Percentiles rank a stretch among this genome's conserved stretches.
phyloP scores from a whole-genome alignment of 108 stramenopile species.

The Licmophora abbreviata region DNA sequence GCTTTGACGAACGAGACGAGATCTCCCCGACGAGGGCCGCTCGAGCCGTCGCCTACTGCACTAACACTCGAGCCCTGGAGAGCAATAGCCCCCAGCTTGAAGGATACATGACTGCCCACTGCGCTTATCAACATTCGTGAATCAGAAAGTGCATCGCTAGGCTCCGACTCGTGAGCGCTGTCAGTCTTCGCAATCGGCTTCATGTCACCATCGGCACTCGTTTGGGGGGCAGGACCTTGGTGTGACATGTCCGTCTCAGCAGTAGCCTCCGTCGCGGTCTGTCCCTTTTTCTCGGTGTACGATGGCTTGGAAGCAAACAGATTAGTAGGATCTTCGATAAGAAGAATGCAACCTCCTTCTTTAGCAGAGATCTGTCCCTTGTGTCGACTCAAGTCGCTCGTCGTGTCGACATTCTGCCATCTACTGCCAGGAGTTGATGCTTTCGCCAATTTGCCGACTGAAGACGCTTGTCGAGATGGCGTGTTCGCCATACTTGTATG shows the following conservation, averaged over 20 bases:
- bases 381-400: slow-evolving; percentile 12
- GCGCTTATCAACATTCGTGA: too few species aligned
- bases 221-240: slow-evolving; percentile 6
- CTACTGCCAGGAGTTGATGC: slow-evolving; percentile 19
- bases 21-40: slow-evolving; percentile 60
- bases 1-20: slow-evolving; percentile 58
- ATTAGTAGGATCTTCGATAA: slow-evolving; percentile 54
- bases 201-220: background rate
- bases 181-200: slow-evolving; percentile 4
- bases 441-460: slow-evolving; percentile 1
- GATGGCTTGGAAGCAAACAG: slow-evolving; percentile 23
- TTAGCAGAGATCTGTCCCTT: slow-evolving; percentile 16
- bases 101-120: slow-evolving; percentile 37
- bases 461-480: slow-evolving; percentile 6
- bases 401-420: slow-evolving; percentile 40
- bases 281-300: background rate
- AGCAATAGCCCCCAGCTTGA: slow-evolving; percentile 53
- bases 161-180: slow-evolving; percentile 5
- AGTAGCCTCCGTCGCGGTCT: background rate
- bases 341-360: slow-evolving; percentile 55
- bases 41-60: slow-evolving; percentile 13
- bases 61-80: slow-evolving; percentile 28
- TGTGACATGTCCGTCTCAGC: slow-evolving; percentile 5
- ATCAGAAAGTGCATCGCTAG: too few species aligned
- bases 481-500: slow-evolving; percentile 47